phyloP scores from a whole-genome alignment of 2,329 filamentous ascomycete genomes.

The Claviceps sp. region DNA sequence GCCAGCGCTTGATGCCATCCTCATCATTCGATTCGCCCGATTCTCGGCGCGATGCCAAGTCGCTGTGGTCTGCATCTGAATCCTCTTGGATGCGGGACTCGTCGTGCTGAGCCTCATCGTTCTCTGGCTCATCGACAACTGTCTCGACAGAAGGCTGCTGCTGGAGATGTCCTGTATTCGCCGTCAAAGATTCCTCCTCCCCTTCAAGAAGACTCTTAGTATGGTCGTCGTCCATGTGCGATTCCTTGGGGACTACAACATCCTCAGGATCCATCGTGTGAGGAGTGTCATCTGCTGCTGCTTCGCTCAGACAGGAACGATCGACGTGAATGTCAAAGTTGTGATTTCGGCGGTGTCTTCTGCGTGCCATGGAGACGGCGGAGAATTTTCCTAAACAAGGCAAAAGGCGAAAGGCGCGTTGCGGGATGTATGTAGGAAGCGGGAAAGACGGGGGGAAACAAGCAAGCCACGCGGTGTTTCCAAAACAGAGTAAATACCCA shows the following conservation, averaged over 20 bases:
- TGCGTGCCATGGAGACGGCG: conserved; percentile 12
- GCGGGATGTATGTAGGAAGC: background rate
- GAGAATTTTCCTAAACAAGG: background rate
- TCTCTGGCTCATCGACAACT: conserved; percentile 1
- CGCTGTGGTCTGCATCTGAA: background rate
- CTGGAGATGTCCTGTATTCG: background rate
- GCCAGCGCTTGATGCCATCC: conserved; percentile 18
- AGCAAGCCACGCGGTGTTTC: background rate
- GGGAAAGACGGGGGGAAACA: background rate
- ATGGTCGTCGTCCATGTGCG: background rate
- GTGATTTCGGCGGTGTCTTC: conserved; percentile 18
- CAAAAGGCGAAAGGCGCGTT: background rate
- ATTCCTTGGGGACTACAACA: background rate
- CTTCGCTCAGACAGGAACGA: conserved; percentile 26
- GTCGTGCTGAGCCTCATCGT: background rate
- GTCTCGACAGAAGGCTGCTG: conserved; percentile 1
- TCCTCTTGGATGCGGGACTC: background rate
- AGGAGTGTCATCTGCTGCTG: conserved; percentile 6
- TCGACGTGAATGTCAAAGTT: conserved; percentile 38
- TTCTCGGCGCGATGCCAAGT: conserved; percentile 2
- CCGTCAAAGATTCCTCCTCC: background rate
- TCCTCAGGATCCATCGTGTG: conserved; percentile 4
- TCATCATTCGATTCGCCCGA: conserved; percentile 12
- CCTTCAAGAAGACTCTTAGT: background rate
- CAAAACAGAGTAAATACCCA: background rate